These are phyloP conservation scores for Zopfochytrium polystomum DNA, from an alignment of 371 early-diverging fungal genomes.

Conservation along the genomic window DNA sequence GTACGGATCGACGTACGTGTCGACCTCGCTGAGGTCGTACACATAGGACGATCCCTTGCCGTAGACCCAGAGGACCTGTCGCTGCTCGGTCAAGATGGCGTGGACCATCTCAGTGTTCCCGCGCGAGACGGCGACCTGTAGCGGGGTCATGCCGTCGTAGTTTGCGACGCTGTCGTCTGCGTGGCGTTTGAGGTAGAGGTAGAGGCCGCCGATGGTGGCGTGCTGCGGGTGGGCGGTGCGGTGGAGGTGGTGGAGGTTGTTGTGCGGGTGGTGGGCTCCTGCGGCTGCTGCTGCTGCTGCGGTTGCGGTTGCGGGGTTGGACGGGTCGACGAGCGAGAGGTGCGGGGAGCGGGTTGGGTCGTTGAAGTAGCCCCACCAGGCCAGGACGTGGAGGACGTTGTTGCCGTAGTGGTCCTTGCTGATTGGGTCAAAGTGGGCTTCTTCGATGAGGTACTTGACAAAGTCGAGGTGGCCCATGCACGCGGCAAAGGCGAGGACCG, in stretches of 20 bases:
- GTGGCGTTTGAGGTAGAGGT: neutral
- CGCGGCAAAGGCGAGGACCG: conserved; percentile 27
- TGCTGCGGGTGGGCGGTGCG: neutral
- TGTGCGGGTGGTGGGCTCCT: no score
- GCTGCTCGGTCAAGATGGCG: conserved; percentile 21
- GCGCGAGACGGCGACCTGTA: conserved; percentile 30
- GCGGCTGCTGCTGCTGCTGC: conserved; percentile 12
- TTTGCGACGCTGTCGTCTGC: conserved; percentile 9
- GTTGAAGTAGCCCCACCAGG: conserved; percentile 30
- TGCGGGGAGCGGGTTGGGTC: no score
- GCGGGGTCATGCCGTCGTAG: conserved; percentile 19
- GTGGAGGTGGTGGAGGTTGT: conserved; percentile 7
- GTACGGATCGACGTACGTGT: conserved; percentile 17
- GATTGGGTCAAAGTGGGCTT: conserved; percentile 23
- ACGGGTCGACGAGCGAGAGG: no score
- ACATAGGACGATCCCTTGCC: conserved; percentile 7
- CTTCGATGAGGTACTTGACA: conserved; percentile 25
- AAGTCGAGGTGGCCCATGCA: conserved; percentile 22
- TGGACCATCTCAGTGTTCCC: conserved; percentile 18
- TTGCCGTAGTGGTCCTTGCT: conserved; percentile 22
- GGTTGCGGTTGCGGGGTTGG: no score
- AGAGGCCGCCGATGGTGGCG: conserved; percentile 1
- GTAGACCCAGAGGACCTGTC: conserved; percentile 16
- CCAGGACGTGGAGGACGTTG: conserved; percentile 32
- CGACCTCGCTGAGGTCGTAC: conserved; percentile 24